Evolutionary conservation across 192 early-diverging fungal species (phyloP).

Genomic region (Martensiomyces pterosporus): DNA sequence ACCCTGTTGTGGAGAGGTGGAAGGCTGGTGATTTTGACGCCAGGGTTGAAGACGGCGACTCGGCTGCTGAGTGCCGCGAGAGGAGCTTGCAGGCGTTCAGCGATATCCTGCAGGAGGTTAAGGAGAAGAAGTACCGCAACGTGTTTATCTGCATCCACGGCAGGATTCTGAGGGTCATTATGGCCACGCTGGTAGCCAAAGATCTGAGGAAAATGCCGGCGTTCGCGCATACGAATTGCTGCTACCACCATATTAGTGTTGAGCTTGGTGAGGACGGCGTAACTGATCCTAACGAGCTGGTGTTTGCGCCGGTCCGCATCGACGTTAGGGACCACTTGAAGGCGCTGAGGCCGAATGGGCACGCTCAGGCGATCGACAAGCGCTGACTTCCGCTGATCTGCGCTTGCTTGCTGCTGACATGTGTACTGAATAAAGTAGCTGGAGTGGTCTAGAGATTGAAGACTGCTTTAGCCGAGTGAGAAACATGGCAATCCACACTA

Average conservation of each 20-base stretch:
- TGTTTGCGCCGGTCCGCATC: slow-evolving; percentile 23
- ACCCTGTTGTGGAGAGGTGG: slow-evolving; percentile 18
- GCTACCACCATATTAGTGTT: slow-evolving; percentile 36
- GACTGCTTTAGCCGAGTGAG: no score
- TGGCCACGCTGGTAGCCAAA: slow-evolving; percentile 36
- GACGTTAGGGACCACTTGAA: slow-evolving; percentile 36
- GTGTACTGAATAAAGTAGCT: no score
- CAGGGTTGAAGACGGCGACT: slow-evolving; percentile 32
- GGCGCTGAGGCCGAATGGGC: background rate
- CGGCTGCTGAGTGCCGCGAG: slow-evolving; percentile 27
- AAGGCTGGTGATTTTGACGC: slow-evolving; percentile 33
- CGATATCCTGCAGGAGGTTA: slow-evolving; percentile 15
- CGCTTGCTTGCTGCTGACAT: no score
- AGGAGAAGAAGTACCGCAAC: slow-evolving; percentile 8
- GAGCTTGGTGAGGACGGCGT: slow-evolving; percentile 8
- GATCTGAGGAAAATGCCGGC: slow-evolving; percentile 31
- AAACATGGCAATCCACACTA: no score
- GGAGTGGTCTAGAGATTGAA: no score
- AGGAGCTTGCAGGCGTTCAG: slow-evolving; percentile 24
- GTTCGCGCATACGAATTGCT: slow-evolving; percentile 38
- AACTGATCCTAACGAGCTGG: slow-evolving; percentile 12
- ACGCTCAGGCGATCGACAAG: no score
- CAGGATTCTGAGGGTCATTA: slow-evolving; percentile 40
- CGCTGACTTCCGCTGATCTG: no score
- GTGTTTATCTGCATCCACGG: slow-evolving; percentile 39